A percentile compares a stretch with the other conserved stretches of the same genome.
Conservation (phyloP, 805 yeast genomes). For the Wickerhamiella azymoides region DNA sequence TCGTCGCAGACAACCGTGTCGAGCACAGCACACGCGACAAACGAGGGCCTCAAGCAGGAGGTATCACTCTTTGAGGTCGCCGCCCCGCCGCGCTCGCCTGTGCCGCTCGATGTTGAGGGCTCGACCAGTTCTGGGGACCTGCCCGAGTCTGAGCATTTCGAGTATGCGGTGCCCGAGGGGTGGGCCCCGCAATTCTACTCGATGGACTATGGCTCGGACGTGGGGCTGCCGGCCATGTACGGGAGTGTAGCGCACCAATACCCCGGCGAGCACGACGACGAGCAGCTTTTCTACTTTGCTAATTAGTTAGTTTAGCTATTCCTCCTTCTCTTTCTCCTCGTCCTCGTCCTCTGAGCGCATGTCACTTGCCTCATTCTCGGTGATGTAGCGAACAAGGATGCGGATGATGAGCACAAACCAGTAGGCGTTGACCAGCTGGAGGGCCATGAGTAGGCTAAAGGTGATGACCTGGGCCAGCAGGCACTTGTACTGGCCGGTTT, state of each 20-base stretch:
- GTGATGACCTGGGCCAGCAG: slow-evolving; percentile 90
- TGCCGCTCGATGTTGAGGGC: neutral
- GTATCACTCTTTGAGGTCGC: neutral
- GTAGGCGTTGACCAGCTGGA: slow-evolving; percentile 74
- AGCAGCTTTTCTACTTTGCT: neutral
- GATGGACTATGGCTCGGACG: neutral
- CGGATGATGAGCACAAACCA: slow-evolving; percentile 79
- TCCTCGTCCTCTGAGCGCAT: slow-evolving; percentile 70
- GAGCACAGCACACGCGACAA: too few relatives aligned
- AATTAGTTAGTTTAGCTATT: neutral
- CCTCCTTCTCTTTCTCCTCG: too few relatives aligned
- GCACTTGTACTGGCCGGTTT: slow-evolving; percentile 88
- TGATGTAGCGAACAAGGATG: slow-evolving; percentile 52
- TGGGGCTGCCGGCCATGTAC: neutral
- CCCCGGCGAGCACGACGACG: slow-evolving; percentile 22
- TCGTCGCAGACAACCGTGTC: too few relatives aligned
- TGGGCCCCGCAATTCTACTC: neutral
- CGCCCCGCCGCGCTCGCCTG: neutral
- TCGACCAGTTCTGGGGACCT: neutral
- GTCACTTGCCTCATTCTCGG: slow-evolving; percentile 45
- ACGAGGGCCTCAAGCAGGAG: too few relatives aligned
- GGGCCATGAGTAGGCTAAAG: slow-evolving; percentile 57
- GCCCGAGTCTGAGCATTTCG: neutral
- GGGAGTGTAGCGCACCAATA: slow-evolving; percentile 8
- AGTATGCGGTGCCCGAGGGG: neutral